Evolutionary conservation across 2,329 filamentous ascomycete genomes (phyloP).

Genomic region (Stagonosporopsis chrysanthemi): DNA sequence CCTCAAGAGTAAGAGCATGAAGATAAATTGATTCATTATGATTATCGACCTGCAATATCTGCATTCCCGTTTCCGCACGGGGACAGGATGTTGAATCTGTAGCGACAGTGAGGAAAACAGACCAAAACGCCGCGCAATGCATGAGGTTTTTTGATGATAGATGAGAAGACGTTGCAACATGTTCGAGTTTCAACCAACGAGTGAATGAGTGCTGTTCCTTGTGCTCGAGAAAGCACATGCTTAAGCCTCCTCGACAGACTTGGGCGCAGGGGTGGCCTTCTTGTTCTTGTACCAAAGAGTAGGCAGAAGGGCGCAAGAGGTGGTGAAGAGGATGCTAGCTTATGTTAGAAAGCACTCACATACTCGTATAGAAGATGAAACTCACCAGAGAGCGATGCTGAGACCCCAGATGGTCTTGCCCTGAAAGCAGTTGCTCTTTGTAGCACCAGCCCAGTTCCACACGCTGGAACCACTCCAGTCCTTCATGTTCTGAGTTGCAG

Average conservation of each 20-base stretch:
- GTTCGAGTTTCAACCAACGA: not conserved
- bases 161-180: not conserved
- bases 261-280: constrained; percentile 50
- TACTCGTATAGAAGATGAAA: constrained; percentile 12
- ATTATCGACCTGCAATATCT: constrained; percentile 20
- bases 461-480: constrained; percentile 54
- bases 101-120: constrained; percentile 20
- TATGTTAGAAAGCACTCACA: constrained; percentile 15
- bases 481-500: constrained; percentile 60
- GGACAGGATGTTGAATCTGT: constrained; percentile 1
- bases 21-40: constrained; percentile 18
- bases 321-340: constrained; percentile 55
- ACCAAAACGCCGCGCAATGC: constrained; percentile 33
- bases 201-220: no score
- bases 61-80: not conserved
- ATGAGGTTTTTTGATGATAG: constrained; percentile 18
- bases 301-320: constrained; percentile 55
- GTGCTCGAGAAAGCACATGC: not conserved
- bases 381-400: constrained; percentile 76
- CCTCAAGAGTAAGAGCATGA: not conserved
- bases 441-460: constrained; percentile 67
- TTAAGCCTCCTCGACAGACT: constrained; percentile 44
- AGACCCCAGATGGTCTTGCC: constrained; percentile 90
- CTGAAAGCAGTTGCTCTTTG: constrained; percentile 75
- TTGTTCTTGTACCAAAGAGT: constrained; percentile 60